phyloP scores from a whole-genome alignment of 73 alveolate species.

The Paramecium sonneborni region DNA sequence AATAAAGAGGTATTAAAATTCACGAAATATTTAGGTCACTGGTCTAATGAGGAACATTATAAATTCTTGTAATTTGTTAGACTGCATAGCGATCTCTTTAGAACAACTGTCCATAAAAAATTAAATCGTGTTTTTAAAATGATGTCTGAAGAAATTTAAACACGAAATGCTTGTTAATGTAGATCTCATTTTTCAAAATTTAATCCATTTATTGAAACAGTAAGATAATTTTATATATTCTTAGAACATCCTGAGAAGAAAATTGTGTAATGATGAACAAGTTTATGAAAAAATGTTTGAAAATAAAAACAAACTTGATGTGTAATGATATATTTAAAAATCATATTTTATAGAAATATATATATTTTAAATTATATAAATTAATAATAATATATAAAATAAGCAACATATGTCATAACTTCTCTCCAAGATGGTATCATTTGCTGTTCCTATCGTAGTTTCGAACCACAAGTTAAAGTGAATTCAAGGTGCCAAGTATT shows the following conservation, averaged over 20 bases:
- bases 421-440: neutral
- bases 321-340: neutral
- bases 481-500: neutral
- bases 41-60: constrained; percentile 48
- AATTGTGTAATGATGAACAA: neutral
- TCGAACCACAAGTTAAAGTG: constrained; percentile 16
- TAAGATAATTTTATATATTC: neutral
- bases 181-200: constrained; percentile 44
- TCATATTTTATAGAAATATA: neutral
- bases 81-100: neutral
- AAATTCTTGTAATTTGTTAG: neutral
- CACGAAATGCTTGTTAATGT: constrained; percentile 45
- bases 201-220: constrained; percentile 29
- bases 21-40: neutral
- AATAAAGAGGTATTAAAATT: neutral
- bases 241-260: neutral
- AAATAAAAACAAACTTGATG: neutral
- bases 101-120: neutral
- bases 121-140: constrained; percentile 36
- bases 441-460: neutral
- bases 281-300: constrained; percentile 45
- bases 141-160: neutral
- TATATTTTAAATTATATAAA: neutral
- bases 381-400: neutral
- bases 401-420: neutral